Evolutionary conservation across 352 stramenopile species (phyloP).

Genomic region (Globisporangium recalcitrans): DNA sequence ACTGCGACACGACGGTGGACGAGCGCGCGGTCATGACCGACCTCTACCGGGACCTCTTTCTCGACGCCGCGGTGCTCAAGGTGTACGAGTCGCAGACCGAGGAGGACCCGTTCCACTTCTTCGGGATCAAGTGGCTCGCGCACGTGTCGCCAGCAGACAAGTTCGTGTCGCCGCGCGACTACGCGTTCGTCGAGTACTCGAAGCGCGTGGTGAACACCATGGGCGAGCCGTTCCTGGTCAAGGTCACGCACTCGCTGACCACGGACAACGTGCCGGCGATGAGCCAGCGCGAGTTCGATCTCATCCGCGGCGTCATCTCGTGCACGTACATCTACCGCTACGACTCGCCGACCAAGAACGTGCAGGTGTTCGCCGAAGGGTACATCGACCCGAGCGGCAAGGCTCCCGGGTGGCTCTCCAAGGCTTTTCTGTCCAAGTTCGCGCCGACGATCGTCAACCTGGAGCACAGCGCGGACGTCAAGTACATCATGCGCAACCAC

Average conservation of each 20-base stretch:
- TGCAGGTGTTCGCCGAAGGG: slow-evolving; percentile 37
- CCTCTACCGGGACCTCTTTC: slow-evolving; percentile 35
- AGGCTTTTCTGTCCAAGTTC: slow-evolving; percentile 37
- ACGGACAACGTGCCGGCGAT: slow-evolving; percentile 29
- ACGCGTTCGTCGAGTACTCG: slow-evolving; percentile 44
- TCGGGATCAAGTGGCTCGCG: slow-evolving; percentile 46
- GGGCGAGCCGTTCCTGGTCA: slow-evolving; percentile 38
- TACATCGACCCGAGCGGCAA: slow-evolving; percentile 36
- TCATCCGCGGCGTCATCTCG: slow-evolving; percentile 34
- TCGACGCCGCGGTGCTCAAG: slow-evolving; percentile 38
- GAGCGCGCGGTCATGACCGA: slow-evolving; percentile 43
- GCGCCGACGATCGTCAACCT: slow-evolving; percentile 40
- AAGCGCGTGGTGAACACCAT: slow-evolving; percentile 25
- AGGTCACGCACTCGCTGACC: slow-evolving; percentile 36
- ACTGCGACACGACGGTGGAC: slow-evolving; percentile 39
- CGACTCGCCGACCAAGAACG: slow-evolving; percentile 34
- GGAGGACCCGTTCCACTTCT: slow-evolving; percentile 42
- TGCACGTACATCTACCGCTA: slow-evolving; percentile 45
- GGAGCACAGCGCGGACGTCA: slow-evolving; percentile 43
- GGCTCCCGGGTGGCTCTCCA: slow-evolving; percentile 27
- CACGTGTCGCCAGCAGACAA: slow-evolving; percentile 40
- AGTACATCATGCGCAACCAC: slow-evolving; percentile 43
- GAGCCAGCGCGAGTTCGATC: slow-evolving; percentile 39
- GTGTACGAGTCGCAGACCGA: slow-evolving; percentile 32
- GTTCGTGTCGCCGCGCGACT: slow-evolving; percentile 45